Evolutionary conservation across 164 flowering plant species (phyloP).

Genomic region (Vitis cinerea): DNA sequence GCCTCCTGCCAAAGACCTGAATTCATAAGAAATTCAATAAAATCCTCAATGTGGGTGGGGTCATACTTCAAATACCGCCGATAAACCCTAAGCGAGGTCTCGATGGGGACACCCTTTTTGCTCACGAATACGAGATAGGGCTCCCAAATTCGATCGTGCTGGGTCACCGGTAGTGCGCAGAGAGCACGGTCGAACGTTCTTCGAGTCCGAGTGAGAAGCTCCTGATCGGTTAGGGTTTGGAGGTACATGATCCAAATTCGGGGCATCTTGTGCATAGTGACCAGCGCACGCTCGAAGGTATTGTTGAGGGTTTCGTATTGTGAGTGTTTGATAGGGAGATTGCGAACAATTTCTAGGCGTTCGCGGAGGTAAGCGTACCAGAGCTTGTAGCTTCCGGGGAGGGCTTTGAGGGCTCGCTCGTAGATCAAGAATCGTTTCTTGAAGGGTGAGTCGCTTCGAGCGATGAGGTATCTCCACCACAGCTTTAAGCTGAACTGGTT

Average conservation of each 20-base stretch:
- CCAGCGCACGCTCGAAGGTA: constrained; percentile 87
- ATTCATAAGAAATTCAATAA: constrained; percentile 77
- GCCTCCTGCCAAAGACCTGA: constrained; percentile 84
- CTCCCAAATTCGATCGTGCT: constrained; percentile 92
- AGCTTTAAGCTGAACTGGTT: constrained; percentile 79
- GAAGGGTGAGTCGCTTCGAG: constrained; percentile 55
- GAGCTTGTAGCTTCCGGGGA: constrained; percentile 94
- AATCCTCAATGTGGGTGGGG: constrained; percentile 87
- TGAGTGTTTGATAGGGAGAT: constrained; percentile 56
- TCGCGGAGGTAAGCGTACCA: constrained; percentile 93
- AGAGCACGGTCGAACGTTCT: constrained; percentile 81
- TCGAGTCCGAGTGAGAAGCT: constrained; percentile 56
- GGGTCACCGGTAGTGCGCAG: constrained; percentile 89
- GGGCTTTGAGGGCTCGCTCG: constrained; percentile 84
- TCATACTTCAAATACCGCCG: constrained; percentile 90
- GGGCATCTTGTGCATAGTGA: constrained; percentile 97
- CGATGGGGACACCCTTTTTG: constrained; percentile 79
- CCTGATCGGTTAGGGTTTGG: constrained; percentile 60
- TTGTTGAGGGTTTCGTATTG: constrained; percentile 70
- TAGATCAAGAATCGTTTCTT: constrained; percentile 67
- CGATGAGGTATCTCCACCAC: constrained; percentile 93
- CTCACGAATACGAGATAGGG: constrained; percentile 67
- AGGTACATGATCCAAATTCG: constrained; percentile 88
- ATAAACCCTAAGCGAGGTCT: constrained; percentile 89
- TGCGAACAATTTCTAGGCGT: constrained; percentile 64